phyloP scores from a whole-genome alignment of 2,329 filamentous ascomycete genomes.

The Ascochyta clinopodiicola region DNA sequence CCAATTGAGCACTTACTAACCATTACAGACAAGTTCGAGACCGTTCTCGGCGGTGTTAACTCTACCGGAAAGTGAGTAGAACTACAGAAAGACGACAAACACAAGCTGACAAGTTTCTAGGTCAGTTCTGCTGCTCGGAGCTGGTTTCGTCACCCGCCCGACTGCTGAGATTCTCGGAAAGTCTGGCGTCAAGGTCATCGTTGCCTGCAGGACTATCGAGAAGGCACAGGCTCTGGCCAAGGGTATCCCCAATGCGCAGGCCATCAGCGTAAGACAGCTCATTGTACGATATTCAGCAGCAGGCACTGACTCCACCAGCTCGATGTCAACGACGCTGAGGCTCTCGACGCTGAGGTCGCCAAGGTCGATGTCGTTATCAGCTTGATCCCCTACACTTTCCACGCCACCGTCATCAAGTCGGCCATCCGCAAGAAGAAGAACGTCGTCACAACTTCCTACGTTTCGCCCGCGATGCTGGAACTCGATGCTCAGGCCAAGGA shows the following conservation, averaged over 20 bases:
- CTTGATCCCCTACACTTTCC: constrained; percentile 77
- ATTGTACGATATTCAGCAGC: too few relatives aligned
- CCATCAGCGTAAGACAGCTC: constrained; percentile 60
- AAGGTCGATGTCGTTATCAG: constrained; percentile 76
- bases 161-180: constrained; percentile 65
- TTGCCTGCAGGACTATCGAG: constrained; percentile 81
- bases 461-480: constrained; percentile 90
- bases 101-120: constrained; percentile 31
- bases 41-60: constrained; percentile 37
- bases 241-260: constrained; percentile 71
- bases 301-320: constrained; percentile 59
- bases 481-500: constrained; percentile 83
- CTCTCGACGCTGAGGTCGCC: constrained; percentile 80
- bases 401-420: constrained; percentile 83
- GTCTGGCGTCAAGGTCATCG: constrained; percentile 63
- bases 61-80: constrained; percentile 44
- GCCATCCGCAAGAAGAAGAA: constrained; percentile 94
- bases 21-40: constrained; percentile 40
- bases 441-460: constrained; percentile 94
- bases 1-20: constrained; percentile 25
- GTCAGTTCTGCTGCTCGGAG: constrained; percentile 49
- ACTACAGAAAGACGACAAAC: background rate
- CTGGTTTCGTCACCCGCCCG: constrained; percentile 58
- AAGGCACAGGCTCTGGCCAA: constrained; percentile 76
- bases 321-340: constrained; percentile 77